These are phyloP conservation scores for Lichtheimia ornata DNA, from an alignment of 371 early-diverging fungal species.

Conservation along the genomic window DNA sequence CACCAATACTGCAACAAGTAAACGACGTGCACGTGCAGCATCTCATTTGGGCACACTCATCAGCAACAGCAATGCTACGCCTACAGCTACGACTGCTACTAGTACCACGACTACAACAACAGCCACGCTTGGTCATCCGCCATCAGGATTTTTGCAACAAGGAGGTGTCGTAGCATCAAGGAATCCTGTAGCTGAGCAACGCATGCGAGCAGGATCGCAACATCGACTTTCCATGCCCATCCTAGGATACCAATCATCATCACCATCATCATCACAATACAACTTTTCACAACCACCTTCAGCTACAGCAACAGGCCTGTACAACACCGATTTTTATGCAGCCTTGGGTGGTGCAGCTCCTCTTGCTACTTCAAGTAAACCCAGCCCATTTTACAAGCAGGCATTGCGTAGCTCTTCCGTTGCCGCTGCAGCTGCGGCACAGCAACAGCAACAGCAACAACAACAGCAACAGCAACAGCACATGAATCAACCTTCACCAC, in stretches of 20 bases:
- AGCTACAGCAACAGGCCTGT: slow-evolving; percentile 6
- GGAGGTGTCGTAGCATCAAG: background rate
- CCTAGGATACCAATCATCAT: slow-evolving; percentile 10
- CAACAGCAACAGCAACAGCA: slow-evolving; percentile 20
- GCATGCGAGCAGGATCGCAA: slow-evolving; percentile 13
- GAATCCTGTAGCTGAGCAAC: background rate
- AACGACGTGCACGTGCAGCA: slow-evolving; percentile 12
- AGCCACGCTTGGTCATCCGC: background rate
- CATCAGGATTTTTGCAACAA: background rate
- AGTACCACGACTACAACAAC: background rate
- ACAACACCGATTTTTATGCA: background rate
- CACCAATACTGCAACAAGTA: slow-evolving; percentile 4
- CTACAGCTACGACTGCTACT: slow-evolving; percentile 4
- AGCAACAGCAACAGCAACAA: slow-evolving; percentile 13
- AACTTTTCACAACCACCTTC: slow-evolving; percentile 19
- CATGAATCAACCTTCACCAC: slow-evolving; percentile 14
- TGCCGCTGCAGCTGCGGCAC: slow-evolving; percentile 16
- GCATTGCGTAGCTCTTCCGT: slow-evolving; percentile 16
- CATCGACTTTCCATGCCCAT: slow-evolving; percentile 37
- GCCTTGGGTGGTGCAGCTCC: background rate
- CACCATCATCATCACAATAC: background rate
- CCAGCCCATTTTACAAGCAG: slow-evolving; percentile 19
- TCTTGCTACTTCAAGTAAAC: slow-evolving; percentile 6
- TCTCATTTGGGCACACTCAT: slow-evolving; percentile 3
- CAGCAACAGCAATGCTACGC: background rate